phyloP scores from a whole-genome alignment of 345 rosid species.

The Nasturtium officinale region DNA sequence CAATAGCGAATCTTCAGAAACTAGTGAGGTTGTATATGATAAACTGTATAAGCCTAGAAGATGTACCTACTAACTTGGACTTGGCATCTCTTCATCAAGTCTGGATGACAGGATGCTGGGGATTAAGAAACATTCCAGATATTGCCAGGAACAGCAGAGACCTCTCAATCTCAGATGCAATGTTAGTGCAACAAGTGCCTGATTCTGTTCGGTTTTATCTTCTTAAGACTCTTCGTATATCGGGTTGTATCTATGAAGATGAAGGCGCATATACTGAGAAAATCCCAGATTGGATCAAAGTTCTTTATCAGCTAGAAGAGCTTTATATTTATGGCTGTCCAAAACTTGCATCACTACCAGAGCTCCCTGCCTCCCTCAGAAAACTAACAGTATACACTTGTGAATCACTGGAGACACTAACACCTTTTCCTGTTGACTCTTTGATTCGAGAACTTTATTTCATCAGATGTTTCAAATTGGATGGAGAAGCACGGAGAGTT shows the following conservation, averaged over 20 bases:
- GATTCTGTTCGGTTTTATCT: too few species aligned
- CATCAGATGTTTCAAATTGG: not conserved
- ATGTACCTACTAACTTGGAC: not conserved
- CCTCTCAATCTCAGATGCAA: not conserved
- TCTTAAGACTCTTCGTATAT: not conserved
- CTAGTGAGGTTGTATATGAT: not conserved
- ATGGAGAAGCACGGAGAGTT: not conserved
- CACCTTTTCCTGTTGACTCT: not conserved
- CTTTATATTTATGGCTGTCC: not conserved
- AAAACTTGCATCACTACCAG: not conserved
- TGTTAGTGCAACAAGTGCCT: not conserved
- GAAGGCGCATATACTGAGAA: not conserved
- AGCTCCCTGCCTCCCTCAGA: not conserved
- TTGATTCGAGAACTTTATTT: not conserved
- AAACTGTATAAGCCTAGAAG: not conserved
- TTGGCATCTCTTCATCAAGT: not conserved
- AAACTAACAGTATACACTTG: fast-evolving
- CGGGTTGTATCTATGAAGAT: not conserved
- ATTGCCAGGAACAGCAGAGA: not conserved
- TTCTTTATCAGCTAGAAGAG: not conserved
- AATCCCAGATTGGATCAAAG: not conserved
- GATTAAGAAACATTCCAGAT: not conserved
- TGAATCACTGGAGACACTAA: slow-evolving; percentile 8
- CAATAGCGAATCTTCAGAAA: too few species aligned
- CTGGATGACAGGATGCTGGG: not conserved